phyloP scores from a whole-genome alignment of 371 early-diverging fungal genomes.

The Saksenaea vasiformis region DNA sequence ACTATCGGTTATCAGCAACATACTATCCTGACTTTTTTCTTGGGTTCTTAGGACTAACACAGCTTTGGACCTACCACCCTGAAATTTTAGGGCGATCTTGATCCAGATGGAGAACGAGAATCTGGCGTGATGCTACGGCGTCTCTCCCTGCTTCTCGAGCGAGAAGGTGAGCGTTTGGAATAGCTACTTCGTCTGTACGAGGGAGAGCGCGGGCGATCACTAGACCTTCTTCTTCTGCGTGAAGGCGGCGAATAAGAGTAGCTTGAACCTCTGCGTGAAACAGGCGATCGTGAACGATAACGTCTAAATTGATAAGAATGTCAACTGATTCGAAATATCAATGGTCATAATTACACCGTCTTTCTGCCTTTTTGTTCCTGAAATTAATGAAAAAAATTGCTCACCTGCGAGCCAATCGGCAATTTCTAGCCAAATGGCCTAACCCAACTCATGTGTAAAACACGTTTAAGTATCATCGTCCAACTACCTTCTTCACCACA shows the following conservation, averaged over 20 bases:
- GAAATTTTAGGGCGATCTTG: not conserved
- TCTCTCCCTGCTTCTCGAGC: not conserved
- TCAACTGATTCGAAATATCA: conserved; percentile 6
- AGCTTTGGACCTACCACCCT: not conserved
- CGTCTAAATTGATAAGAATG: conserved; percentile 24
- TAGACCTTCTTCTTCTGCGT: conserved; percentile 25
- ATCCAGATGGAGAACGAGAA: not conserved
- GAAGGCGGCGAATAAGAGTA: conserved; percentile 24
- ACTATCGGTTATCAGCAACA: not conserved
- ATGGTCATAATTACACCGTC: not conserved
- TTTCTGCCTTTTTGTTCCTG: not conserved
- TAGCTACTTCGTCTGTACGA: not conserved
- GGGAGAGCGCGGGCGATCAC: not conserved
- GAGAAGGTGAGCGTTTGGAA: not conserved
- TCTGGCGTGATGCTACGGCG: not conserved
- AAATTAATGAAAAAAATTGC: not conserved
- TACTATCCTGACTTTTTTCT: not conserved
- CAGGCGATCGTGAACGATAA: conserved; percentile 2
- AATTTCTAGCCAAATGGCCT: conserved; percentile 82
- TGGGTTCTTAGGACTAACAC: not conserved
- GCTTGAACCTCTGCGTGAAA: conserved; percentile 5
- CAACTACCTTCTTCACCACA: conserved; percentile 64
- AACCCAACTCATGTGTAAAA: not conserved
- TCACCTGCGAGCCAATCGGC: conserved; percentile 26
- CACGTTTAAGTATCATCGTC: not conserved